Percentiles rank a stretch among this genome's conserved stretches.
Conservation (phyloP, 495 filamentous ascomycete species). For the Penicillium pancosmium region DNA sequence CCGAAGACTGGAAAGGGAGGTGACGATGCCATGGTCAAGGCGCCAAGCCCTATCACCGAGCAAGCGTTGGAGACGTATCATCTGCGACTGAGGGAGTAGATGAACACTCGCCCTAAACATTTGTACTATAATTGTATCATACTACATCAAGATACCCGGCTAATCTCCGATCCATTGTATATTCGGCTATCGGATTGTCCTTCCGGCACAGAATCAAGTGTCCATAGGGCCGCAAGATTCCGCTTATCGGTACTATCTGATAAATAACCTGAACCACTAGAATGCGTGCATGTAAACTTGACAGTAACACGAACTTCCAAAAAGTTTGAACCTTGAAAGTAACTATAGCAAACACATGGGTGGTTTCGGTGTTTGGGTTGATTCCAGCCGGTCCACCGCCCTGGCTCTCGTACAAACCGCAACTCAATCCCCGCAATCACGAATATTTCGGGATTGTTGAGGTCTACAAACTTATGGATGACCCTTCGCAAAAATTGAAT, state of each 20-base stretch:
- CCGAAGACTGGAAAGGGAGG: conserved; percentile 84
- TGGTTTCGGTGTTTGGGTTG: neutral
- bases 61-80: conserved; percentile 74
- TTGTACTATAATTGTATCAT: conserved; percentile 25
- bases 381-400: neutral
- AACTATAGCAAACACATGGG: neutral
- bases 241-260: too few relatives aligned
- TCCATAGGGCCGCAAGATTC: too few relatives aligned
- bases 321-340: neutral
- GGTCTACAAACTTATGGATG: too few relatives aligned
- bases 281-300: too few relatives aligned
- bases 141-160: conserved; percentile 21
- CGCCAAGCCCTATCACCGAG: conserved; percentile 65
- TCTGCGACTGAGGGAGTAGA: conserved; percentile 34
- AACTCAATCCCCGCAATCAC: too few relatives aligned
- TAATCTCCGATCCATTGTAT: conserved; percentile 15
- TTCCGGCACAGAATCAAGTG: too few relatives aligned
- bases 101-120: neutral
- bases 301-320: neutral
- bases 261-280: too few relatives aligned
- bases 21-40: conserved; percentile 78
- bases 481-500: too few relatives aligned
- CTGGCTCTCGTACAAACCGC: too few relatives aligned
- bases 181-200: too few relatives aligned
- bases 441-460: too few relatives aligned